Evolutionary conservation across 2,329 filamentous ascomycete species (phyloP).

Genomic region (Rhexocercosporidium sp.): DNA sequence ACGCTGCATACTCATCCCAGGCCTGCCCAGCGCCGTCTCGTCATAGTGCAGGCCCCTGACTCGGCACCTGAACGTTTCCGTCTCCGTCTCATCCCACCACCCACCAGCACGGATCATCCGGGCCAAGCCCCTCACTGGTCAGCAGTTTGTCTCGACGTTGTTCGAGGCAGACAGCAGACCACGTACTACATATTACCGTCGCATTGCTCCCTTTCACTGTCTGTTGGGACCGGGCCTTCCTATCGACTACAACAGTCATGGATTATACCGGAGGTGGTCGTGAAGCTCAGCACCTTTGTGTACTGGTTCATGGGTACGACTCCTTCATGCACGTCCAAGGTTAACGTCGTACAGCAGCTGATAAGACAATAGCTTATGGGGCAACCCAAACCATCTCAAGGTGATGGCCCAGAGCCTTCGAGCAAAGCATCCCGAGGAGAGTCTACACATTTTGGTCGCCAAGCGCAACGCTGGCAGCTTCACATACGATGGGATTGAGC

Average conservation of each 20-base stretch:
- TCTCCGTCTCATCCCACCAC: too few relatives aligned
- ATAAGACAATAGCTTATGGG: slow-evolving; percentile 66
- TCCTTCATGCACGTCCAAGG: neutral
- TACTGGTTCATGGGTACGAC: slow-evolving; percentile 70
- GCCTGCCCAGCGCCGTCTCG: neutral
- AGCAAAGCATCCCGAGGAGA: slow-evolving; percentile 62
- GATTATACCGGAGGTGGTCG: slow-evolving; percentile 56
- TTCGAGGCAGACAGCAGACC: slow-evolving; percentile 45
- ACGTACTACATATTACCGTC: slow-evolving; percentile 37
- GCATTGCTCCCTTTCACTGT: slow-evolving; percentile 43
- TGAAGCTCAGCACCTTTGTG: slow-evolving; percentile 73
- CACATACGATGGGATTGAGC: slow-evolving; percentile 73
- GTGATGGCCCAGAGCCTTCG: slow-evolving; percentile 70
- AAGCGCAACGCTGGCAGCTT: slow-evolving; percentile 76
- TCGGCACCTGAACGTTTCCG: neutral
- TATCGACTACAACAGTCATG: slow-evolving; percentile 45
- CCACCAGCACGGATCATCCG: too few relatives aligned
- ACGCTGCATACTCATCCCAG: neutral
- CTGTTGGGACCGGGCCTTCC: slow-evolving; percentile 44
- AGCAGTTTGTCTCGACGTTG: slow-evolving; percentile 46
- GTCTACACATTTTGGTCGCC: slow-evolving; percentile 72
- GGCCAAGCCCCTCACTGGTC: slow-evolving; percentile 28
- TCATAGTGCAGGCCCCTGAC: slow-evolving; percentile 20
- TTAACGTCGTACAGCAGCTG: slow-evolving; percentile 1
- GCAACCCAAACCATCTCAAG: slow-evolving; percentile 75